These are phyloP conservation scores for Aphanocladium album DNA, from an alignment of 2,329 filamentous ascomycete genomes.

Conservation along the genomic window DNA sequence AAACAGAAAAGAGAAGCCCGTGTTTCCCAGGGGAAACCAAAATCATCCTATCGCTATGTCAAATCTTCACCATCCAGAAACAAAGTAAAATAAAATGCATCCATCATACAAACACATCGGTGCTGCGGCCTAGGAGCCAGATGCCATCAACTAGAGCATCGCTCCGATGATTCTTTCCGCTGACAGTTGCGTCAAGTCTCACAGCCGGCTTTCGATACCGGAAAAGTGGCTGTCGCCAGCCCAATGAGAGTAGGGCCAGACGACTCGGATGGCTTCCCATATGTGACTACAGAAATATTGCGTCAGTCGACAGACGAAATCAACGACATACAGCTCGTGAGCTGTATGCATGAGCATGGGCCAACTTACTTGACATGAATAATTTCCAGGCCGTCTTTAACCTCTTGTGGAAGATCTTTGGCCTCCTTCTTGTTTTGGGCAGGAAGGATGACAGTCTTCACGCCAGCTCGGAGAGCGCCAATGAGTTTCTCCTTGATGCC, in stretches of 20 bases:
- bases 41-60: constrained; percentile 10
- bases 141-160: not conserved
- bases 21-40: not conserved
- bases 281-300: constrained; percentile 60
- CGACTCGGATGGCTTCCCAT: constrained; percentile 84
- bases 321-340: not conserved
- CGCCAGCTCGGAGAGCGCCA: constrained; percentile 84
- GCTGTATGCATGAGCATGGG: not conserved
- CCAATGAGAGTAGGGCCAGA: constrained; percentile 91
- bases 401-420: constrained; percentile 84
- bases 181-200: constrained; percentile 22
- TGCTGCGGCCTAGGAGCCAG: not conserved
- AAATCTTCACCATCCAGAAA: not conserved
- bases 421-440: constrained; percentile 88
- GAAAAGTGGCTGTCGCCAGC: constrained; percentile 65
- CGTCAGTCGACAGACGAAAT: constrained; percentile 24
- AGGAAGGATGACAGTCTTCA: constrained; percentile 88
- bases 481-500: constrained; percentile 99
- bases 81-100: not conserved
- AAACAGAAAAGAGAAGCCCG: not conserved
- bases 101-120: constrained; percentile 7
- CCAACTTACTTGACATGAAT: constrained; percentile 73
- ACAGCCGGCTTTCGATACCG: constrained; percentile 75
- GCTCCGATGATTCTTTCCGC: not conserved
- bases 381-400: constrained; percentile 80